phyloP scores from a whole-genome alignment of 1,284 basidiomycete genomes.

The Chalciporus piperatoides region DNA sequence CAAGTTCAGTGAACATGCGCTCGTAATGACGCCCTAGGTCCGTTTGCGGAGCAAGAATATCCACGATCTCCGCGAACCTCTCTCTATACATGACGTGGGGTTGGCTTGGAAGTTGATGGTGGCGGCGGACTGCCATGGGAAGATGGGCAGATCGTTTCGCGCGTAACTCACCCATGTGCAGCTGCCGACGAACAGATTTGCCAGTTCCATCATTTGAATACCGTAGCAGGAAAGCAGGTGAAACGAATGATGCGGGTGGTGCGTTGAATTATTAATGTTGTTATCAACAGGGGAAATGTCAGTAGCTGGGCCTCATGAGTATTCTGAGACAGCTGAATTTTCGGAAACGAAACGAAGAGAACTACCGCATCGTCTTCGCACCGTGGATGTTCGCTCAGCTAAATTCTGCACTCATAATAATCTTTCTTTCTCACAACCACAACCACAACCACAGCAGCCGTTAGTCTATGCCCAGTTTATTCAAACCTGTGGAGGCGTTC shows the following conservation, averaged over 20 bases:
- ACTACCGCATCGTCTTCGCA: background rate
- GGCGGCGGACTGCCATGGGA: background rate
- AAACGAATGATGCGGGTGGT: background rate
- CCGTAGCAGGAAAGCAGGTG: background rate
- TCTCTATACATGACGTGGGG: background rate
- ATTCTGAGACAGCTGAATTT: slow-evolving; percentile 3
- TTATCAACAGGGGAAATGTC: background rate
- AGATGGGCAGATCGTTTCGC: background rate
- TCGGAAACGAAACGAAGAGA: slow-evolving; percentile 11
- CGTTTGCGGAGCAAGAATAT: background rate
- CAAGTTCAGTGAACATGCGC: background rate
- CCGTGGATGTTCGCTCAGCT: slow-evolving; percentile 11
- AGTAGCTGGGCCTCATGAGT: background rate
- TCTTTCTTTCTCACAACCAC: slow-evolving; percentile 10
- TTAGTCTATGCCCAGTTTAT: slow-evolving; percentile 4
- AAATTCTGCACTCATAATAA: background rate
- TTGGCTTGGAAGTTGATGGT: background rate
- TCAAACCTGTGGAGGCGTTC: slow-evolving; percentile 15
- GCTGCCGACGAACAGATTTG: background rate
- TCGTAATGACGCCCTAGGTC: background rate
- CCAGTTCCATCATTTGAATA: background rate
- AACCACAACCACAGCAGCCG: slow-evolving; percentile 2
- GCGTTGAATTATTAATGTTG: background rate
- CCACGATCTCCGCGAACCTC: no score
- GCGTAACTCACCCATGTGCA: background rate